Conservation (phyloP, 805 yeast species). For the Vanderwaltozyma polyspora region DNA sequence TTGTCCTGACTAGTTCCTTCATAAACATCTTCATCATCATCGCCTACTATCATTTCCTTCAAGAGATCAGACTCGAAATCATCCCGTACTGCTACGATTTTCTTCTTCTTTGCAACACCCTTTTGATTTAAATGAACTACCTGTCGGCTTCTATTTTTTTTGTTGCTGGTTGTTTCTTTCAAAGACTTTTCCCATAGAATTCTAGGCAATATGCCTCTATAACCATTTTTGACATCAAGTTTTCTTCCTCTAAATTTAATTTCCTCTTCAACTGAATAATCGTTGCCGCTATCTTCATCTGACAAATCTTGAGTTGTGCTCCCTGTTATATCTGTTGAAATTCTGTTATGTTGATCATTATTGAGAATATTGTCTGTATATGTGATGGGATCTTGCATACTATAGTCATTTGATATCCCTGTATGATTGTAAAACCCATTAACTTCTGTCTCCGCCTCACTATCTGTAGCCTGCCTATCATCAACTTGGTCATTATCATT, state of each 20-base stretch:
- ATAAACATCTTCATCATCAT: constrained; percentile 6
- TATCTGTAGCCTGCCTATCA: too few relatives aligned
- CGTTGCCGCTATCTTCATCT: background rate
- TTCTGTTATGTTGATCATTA: background rate
- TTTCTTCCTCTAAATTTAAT: constrained; percentile 21
- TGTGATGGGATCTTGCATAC: background rate
- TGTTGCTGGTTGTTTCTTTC: constrained; percentile 1
- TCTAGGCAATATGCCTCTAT: constrained; percentile 24
- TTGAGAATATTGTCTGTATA: background rate
- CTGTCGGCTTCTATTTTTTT: constrained; percentile 3
- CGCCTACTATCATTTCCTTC: constrained; percentile 16
- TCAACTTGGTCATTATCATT: background rate
- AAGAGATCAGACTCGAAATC: constrained; percentile 11
- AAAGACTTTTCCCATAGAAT: constrained; percentile 23
- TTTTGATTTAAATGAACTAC: constrained; percentile 5
- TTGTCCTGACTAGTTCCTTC: constrained; percentile 1
- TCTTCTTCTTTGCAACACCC: constrained; percentile 20
- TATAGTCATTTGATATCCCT: background rate
- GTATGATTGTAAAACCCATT: background rate
- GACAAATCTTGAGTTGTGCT: background rate
- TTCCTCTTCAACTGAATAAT: constrained; percentile 3
- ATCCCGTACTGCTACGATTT: background rate
- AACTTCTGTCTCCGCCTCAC: background rate
- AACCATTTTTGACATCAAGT: constrained; percentile 21
- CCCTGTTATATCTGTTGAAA: background rate